Conservation (phyloP, 129 eudicot species). For the Artemisia annua region DNA sequence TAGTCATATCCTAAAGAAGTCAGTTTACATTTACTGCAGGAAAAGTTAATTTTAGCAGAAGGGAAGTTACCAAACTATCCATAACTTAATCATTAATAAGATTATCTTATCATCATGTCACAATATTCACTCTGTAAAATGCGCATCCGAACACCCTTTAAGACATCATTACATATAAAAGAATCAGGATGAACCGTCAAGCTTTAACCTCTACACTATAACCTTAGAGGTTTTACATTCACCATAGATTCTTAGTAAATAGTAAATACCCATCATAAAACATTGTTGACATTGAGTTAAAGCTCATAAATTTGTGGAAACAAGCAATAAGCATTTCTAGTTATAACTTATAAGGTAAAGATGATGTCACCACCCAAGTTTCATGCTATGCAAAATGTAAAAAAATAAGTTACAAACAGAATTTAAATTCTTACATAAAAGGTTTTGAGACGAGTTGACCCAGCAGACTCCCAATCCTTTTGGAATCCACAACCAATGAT, state of each 20-base stretch:
- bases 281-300: neutral
- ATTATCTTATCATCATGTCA: neutral
- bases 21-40: neutral
- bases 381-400: neutral
- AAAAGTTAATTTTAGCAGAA: neutral
- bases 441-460: no score
- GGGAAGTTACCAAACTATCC: no score
- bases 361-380: no score
- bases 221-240: neutral
- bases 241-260: neutral
- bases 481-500: no score
- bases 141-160: neutral
- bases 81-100: no score
- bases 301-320: no score
- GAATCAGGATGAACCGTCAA: neutral
- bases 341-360: neutral
- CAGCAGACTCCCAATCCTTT: no score
- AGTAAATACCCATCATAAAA: constrained; percentile 6
- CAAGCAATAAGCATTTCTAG: neutral
- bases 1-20: neutral
- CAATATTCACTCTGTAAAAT: neutral
- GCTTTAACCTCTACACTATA: neutral
- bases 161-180: neutral
- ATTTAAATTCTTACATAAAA: no score
- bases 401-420: neutral